Percentiles rank a stretch among this genome's conserved stretches.
Evolutionary conservation across 768 basidiomycete genomes (phyloP).

Genomic region (Austroboletus festivus): DNA sequence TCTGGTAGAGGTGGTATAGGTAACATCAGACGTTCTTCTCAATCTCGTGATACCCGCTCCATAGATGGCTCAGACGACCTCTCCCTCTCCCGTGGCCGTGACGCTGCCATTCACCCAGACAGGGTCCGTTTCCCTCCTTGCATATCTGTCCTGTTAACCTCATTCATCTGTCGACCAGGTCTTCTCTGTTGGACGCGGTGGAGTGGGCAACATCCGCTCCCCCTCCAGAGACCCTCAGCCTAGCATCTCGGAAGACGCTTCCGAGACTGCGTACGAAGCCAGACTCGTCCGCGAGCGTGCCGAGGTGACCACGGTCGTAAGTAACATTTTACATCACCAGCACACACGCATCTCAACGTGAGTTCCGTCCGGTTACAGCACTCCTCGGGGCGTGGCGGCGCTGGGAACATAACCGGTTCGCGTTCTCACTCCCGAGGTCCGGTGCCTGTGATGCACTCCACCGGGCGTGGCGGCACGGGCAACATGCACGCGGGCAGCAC

Average conservation of each 20-base stretch:
- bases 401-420: constrained; percentile 55
- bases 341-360: not conserved
- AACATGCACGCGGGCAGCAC: constrained; percentile 43
- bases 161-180: constrained; percentile 3
- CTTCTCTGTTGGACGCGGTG: constrained; percentile 71
- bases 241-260: constrained; percentile 26
- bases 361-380: constrained; percentile 29
- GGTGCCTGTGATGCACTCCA: constrained; percentile 37
- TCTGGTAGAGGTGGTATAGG: constrained; percentile 69
- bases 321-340: constrained; percentile 12
- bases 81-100: constrained; percentile 56
- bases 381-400: constrained; percentile 64
- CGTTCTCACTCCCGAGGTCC: constrained; percentile 50
- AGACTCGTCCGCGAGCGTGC: constrained; percentile 24
- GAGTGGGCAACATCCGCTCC: constrained; percentile 81
- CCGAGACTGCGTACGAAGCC: constrained; percentile 25
- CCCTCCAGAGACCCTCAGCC: constrained; percentile 54
- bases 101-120: constrained; percentile 39
- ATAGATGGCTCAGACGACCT: constrained; percentile 52
- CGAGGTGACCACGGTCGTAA: constrained; percentile 34
- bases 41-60: constrained; percentile 43
- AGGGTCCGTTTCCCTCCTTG: constrained; percentile 29
- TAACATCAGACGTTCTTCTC: constrained; percentile 55
- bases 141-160: not conserved
- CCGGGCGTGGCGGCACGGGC: constrained; percentile 63